Evolutionary conservation across 2,329 filamentous ascomycete species (phyloP).

Genomic region (Fusarium chaquense): DNA sequence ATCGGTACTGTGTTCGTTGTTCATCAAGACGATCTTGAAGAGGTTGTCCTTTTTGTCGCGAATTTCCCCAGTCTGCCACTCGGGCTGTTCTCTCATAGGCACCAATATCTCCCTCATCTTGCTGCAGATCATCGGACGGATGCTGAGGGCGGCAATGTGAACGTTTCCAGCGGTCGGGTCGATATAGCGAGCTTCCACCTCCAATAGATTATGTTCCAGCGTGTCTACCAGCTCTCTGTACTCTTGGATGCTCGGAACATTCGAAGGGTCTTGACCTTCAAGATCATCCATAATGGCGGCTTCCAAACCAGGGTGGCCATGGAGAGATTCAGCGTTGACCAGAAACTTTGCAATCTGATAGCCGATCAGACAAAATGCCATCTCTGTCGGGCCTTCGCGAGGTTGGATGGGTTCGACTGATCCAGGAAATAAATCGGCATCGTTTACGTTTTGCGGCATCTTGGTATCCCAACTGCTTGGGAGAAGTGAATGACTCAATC

Average conservation of each 20-base stretch:
- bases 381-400: constrained; percentile 70
- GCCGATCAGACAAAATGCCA: constrained; percentile 67
- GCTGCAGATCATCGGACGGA: constrained; percentile 61
- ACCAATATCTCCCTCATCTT: constrained; percentile 63
- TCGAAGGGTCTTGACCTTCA: constrained; percentile 44
- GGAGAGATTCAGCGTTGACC: constrained; percentile 56
- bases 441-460: constrained; percentile 68
- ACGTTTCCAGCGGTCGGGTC: constrained; percentile 65
- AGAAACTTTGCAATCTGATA: constrained; percentile 65
- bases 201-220: constrained; percentile 58
- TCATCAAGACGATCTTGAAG: constrained; percentile 65
- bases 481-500: constrained; percentile 65
- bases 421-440: constrained; percentile 67
- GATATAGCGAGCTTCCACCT: constrained; percentile 63
- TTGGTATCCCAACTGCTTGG: constrained; percentile 68
- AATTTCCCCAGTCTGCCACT: constrained; percentile 62
- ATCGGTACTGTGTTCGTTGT: constrained; percentile 61
- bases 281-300: constrained; percentile 61
- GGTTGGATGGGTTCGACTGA: constrained; percentile 64
- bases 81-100: constrained; percentile 60
- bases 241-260: constrained; percentile 53
- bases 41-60: constrained; percentile 64
- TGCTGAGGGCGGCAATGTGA: constrained; percentile 63
- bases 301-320: constrained; percentile 62
- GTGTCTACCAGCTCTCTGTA: constrained; percentile 58